A percentile compares a stretch with the other conserved stretches of the same genome.
phyloP scores from a whole-genome alignment of 2,329 filamentous ascomycete species.

The Macroventuria anomochaeta region DNA sequence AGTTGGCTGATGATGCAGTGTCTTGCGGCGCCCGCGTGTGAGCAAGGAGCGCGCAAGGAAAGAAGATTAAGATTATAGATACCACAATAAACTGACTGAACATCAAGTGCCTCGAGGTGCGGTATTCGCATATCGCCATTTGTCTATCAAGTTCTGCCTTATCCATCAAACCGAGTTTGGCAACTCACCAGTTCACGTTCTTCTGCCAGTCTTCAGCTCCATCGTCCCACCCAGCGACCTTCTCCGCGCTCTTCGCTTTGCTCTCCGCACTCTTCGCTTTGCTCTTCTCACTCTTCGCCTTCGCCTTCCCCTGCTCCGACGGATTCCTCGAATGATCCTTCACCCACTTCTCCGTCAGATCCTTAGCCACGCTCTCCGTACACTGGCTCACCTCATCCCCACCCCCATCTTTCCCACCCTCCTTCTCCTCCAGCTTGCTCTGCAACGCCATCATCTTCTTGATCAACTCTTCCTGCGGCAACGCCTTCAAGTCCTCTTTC shows the following conservation, averaged over 20 bases:
- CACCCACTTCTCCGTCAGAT: slow-evolving; percentile 33
- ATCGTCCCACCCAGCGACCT: neutral
- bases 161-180: too few relatives aligned
- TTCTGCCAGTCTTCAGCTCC: neutral
- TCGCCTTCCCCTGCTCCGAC: neutral
- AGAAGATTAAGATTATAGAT: slow-evolving; percentile 8
- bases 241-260: too few relatives aligned
- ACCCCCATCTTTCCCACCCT: slow-evolving; percentile 10
- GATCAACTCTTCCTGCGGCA: neutral
- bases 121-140: too few relatives aligned
- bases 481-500: slow-evolving; percentile 14
- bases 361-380: slow-evolving; percentile 10
- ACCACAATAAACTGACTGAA: slow-evolving; percentile 7
- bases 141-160: too few relatives aligned
- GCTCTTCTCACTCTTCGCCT: neutral
- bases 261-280: neutral
- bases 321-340: slow-evolving; percentile 20
- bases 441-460: neutral
- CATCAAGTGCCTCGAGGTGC: too few relatives aligned
- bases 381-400: neutral
- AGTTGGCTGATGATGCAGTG: slow-evolving; percentile 15
- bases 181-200: too few relatives aligned
- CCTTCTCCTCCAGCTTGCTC: slow-evolving; percentile 34
- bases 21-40: too few relatives aligned
- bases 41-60: too few relatives aligned